Percentiles rank a stretch among this genome's conserved stretches.
These are phyloP conservation scores for Begonia fuchsioides DNA, from an alignment of 306 rosid genomes.

Conservation along the genomic window DNA sequence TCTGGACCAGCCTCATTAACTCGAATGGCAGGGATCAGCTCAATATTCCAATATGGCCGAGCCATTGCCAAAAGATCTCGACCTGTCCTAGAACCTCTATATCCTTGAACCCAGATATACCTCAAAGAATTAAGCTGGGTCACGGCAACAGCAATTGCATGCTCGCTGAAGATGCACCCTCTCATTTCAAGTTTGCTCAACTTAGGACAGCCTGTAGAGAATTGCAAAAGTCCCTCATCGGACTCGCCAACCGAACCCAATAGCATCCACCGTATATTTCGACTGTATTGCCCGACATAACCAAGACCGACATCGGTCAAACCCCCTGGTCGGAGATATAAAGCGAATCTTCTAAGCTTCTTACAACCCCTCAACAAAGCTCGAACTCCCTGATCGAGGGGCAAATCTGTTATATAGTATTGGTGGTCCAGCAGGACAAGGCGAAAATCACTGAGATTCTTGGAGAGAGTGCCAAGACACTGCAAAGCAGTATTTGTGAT, in stretches of 20 bases:
- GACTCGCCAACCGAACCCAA: slow-evolving; percentile 81
- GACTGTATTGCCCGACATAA: slow-evolving; percentile 71
- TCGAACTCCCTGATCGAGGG: slow-evolving; percentile 86
- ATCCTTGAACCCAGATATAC: slow-evolving; percentile 95
- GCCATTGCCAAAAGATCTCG: slow-evolving; percentile 68
- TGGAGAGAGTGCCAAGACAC: slow-evolving; percentile 50
- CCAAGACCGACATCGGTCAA: slow-evolving; percentile 67
- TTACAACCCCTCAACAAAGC: slow-evolving; percentile 70
- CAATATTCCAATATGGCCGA: slow-evolving; percentile 84
- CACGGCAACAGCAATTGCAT: slow-evolving; percentile 67
- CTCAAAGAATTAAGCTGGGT: slow-evolving; percentile 47
- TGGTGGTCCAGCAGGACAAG: slow-evolving; percentile 77
- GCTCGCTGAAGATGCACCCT: slow-evolving; percentile 84
- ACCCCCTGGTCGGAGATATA: slow-evolving; percentile 77
- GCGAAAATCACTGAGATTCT: slow-evolving; percentile 78
- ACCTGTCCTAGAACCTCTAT: slow-evolving; percentile 45
- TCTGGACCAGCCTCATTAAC: slow-evolving; percentile 8
- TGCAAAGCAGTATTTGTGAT: slow-evolving; percentile 65
- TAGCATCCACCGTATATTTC: slow-evolving; percentile 92
- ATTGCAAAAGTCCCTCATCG: slow-evolving; percentile 65
- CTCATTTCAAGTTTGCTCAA: slow-evolving; percentile 87
- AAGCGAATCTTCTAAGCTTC: slow-evolving; percentile 75
- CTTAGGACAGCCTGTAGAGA: slow-evolving; percentile 81
- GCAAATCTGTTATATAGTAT: slow-evolving; percentile 56
- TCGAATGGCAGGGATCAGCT: slow-evolving; percentile 56